Base-by-base conservation (phyloP, 257 asterid genomes). In the Nicotiana paniculata region DNA sequence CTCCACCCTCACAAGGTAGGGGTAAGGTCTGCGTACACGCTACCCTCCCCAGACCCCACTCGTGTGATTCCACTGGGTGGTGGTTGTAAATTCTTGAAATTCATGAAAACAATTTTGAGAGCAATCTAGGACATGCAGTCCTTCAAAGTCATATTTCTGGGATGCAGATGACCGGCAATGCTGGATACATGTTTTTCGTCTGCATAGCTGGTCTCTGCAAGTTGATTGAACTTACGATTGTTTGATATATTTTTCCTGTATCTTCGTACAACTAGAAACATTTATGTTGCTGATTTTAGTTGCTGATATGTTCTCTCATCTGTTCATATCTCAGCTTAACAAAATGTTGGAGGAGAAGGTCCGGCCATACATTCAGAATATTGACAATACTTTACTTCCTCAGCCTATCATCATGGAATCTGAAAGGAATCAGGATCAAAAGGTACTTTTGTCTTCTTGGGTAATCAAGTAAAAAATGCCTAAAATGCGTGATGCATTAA, bases 321-420 rank as follows among this genome's bases (percentile, higher is more conserved):
- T 30, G 79, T 74, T 79, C 46, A 28, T 77, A 85, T 84, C 85
- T 61, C 94, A 96, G 99, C 80, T 96, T 85, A 96, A 90, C 66
- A 93, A 93, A 93, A 86, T 96, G 97, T 86, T 96, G 91, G 91
- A 90, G 86, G 95, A 94, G 90, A 96, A 87, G 85, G 90, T 94
- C 7, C 89, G 89, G 77, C 98, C 99, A 1, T 96, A 88, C 86
- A 69, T 96, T 90, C 91, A 83, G 81, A 91, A 92, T 68, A 76
- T 93, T 12, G 93, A 91, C 86, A 86, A 82, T 67, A 39, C 76
- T 51, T 88, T 88, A 69, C 97, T 96, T 81, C 91, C 96, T 61
- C 89, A 80, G 89, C 93, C 97, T 67, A 94, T 96, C 58, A 86
- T 93, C 21, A 33, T 90, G 77, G 91, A 84, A 65, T 4, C 95